phyloP scores from a whole-genome alignment of 2,329 filamentous ascomycete species.

The Penicillium hesseltinei region DNA sequence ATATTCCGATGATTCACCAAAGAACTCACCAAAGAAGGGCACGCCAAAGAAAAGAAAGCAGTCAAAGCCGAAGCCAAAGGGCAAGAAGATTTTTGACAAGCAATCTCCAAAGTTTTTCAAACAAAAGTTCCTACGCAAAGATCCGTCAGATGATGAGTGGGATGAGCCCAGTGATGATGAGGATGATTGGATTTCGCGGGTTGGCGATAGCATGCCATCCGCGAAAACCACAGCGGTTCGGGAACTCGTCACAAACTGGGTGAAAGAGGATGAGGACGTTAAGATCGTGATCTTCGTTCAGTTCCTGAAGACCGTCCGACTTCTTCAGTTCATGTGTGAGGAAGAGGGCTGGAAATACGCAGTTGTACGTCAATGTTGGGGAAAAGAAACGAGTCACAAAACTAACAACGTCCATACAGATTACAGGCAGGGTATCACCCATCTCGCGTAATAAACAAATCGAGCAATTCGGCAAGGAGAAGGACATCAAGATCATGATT shows the following conservation, averaged over 20 bases:
- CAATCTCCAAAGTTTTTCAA: neutral
- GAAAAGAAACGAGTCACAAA: neutral
- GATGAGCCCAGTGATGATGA: slow-evolving; percentile 24
- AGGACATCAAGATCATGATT: neutral
- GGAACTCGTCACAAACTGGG: neutral
- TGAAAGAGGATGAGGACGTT: slow-evolving; percentile 41
- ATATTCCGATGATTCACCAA: neutral
- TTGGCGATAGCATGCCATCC: slow-evolving; percentile 28
- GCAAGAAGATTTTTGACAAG: neutral
- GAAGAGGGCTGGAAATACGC: slow-evolving; percentile 34
- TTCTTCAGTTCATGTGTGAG: slow-evolving; percentile 52
- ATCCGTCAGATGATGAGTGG: neutral
- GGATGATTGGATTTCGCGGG: slow-evolving; percentile 27
- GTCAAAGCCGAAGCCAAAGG: neutral
- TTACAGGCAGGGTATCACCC: neutral
- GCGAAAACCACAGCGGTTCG: neutral
- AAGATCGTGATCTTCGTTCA: slow-evolving; percentile 64
- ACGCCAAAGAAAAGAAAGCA: slow-evolving; percentile 1
- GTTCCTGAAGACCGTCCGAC: slow-evolving; percentile 54
- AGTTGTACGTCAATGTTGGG: neutral
- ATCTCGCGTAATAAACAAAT: neutral
- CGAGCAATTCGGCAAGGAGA: neutral
- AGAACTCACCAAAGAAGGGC: neutral
- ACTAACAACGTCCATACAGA: neutral
- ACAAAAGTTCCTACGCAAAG: neutral